Conservation (phyloP, 495 filamentous ascomycete species). For the Tuber borchii region DNA sequence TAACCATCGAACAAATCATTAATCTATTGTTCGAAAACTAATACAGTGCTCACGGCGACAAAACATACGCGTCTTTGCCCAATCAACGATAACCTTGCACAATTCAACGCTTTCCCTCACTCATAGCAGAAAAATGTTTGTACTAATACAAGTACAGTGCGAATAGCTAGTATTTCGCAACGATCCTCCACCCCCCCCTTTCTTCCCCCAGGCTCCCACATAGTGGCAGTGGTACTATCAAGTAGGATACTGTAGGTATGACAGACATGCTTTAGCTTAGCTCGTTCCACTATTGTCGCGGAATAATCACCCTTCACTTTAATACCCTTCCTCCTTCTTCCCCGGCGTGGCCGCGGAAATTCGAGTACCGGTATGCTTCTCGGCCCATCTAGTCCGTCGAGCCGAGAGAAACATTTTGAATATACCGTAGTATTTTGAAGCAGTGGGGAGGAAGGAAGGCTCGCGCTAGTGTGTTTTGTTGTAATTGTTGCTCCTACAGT, state of each 20-base stretch:
- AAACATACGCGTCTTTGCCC: not conserved
- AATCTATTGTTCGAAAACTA: not conserved
- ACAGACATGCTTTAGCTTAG: not conserved
- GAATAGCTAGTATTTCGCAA: not conserved
- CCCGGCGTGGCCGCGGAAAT: not conserved
- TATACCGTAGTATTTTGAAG: not conserved
- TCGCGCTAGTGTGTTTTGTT: not conserved
- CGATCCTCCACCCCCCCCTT: not conserved
- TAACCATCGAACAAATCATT: not conserved
- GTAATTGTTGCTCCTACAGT: not conserved
- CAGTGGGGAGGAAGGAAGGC: not conserved
- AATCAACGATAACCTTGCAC: not conserved
- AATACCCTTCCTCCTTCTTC: not conserved
- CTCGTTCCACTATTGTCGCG: not conserved
- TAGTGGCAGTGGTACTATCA: not conserved
- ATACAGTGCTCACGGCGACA: not conserved
- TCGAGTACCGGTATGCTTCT: not conserved
- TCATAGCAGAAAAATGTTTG: not conserved
- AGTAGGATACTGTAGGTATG: no score
- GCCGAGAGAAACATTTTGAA: not conserved
- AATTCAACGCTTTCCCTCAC: not conserved
- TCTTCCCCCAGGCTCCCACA: not conserved
- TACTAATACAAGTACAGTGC: not conserved
- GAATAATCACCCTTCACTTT: not conserved
- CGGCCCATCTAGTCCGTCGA: not conserved